Base-by-base conservation (phyloP, 2,329 filamentous ascomycete species). In the Dactylellina leptospora region DNA sequence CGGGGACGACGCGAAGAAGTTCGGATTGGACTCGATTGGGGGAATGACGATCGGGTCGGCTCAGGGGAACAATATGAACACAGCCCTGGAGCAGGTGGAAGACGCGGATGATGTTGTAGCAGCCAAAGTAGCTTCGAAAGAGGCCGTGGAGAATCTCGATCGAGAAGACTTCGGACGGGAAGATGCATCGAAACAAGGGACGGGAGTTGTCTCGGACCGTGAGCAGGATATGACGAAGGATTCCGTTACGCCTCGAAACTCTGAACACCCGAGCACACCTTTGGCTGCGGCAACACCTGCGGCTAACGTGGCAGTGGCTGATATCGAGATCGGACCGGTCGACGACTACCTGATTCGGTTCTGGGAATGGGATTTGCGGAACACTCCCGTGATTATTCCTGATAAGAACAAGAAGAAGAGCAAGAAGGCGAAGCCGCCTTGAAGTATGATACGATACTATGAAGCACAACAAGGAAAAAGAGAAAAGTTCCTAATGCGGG, bases 41-140 rank as follows among this genome's bases (percentile, higher is more conserved):
- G 69, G 69, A 10, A 73, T 68, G 42, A 66, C 54, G 16, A 73
- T 73, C 20, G 68, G 58, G 38, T 58, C 59, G 11, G 91, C 90
- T 9, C 84, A 84, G 0, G 83, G 86, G 20, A 85, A 85, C 71
- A 87, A 82, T 27, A 87, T 90, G 0, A 86, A 88, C 2, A 86
- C 88, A 13, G 91, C 89, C 0, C 87, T 99, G 28, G 92, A 96
- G 76, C 90, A 91, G 74, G 93, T 92, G 0, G 95, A 99, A 80
- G 95, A 99, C 77, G 87, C 86, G 50, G 95, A 99, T 78, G 95
- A 99, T 78, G 91, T 93, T 11, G 88, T 88, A 23, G 95, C 95
- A 0, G 95, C 95, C 1, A 89, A 90, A 55, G 86, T 90, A 8
- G 95, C 95, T 0, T 90, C 96, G 78, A 95, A 90, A 77, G 95